Evolutionary conservation across 2,329 filamentous ascomycete species (phyloP).

Genomic region (Cercospora zeae-maydis): DNA sequence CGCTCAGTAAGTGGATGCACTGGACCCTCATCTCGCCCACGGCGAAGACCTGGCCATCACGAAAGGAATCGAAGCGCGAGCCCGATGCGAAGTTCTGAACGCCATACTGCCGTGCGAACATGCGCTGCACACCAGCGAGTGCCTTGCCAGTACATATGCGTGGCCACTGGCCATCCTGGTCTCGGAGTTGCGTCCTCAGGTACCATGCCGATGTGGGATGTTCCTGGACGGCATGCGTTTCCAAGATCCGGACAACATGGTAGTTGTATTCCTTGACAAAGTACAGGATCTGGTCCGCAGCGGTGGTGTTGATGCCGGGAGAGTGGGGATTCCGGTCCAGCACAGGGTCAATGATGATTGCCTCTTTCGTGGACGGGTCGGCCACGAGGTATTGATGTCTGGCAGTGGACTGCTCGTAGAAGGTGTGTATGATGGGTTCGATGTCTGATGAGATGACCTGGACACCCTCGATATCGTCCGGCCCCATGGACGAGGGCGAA

Average conservation of each 20-base stretch:
- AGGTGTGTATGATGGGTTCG: conserved; percentile 31
- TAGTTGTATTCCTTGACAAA: conserved; percentile 48
- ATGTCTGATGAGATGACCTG: conserved; percentile 11
- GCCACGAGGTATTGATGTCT: conserved; percentile 62
- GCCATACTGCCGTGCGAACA: conserved; percentile 51
- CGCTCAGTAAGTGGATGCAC: conserved; percentile 57
- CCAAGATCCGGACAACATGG: conserved; percentile 52
- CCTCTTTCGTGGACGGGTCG: conserved; percentile 48
- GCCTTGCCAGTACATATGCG: conserved; percentile 55
- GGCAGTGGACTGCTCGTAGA: conserved; percentile 44
- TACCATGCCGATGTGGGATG: conserved; percentile 59
- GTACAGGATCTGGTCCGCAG: conserved; percentile 53
- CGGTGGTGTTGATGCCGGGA: conserved; percentile 45
- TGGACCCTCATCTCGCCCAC: conserved; percentile 48
- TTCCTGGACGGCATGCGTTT: conserved; percentile 62
- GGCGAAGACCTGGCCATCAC: conserved; percentile 52
- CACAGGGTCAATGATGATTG: conserved; percentile 61
- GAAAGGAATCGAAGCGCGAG: conserved; percentile 53
- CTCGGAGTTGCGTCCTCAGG: conserved; percentile 47
- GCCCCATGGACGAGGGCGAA: neutral
- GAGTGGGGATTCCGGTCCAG: conserved; percentile 49
- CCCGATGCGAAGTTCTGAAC: conserved; percentile 45
- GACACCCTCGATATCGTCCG: conserved; percentile 2
- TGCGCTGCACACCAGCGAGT: conserved; percentile 51
- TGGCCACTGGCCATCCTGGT: conserved; percentile 39